phyloP scores from a whole-genome alignment of 2,329 filamentous ascomycete genomes.

The Aspergillus fructus region DNA sequence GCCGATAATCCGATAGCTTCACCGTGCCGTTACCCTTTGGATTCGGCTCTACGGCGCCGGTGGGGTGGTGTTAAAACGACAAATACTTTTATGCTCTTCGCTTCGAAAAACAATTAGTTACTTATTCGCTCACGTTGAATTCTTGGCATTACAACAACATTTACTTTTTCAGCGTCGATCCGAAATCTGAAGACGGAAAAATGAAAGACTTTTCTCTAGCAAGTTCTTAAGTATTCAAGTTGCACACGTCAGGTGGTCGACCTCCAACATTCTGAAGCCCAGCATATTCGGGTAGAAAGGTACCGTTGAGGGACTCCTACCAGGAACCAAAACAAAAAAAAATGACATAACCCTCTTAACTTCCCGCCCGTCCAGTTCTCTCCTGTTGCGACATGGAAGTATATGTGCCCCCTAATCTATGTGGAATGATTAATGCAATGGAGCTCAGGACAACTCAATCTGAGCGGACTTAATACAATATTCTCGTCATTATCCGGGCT shows the following conservation, averaged over 20 bases:
- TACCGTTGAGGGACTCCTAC: constrained; percentile 20
- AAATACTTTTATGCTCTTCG: background rate
- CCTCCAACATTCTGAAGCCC: background rate
- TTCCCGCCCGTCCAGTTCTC: background rate
- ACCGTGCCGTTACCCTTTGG: too few relatives aligned
- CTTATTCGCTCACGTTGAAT: background rate
- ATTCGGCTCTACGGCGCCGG: background rate
- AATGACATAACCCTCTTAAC: background rate
- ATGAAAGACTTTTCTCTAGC: background rate
- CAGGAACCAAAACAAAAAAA: background rate
- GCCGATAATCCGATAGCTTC: constrained; percentile 16
- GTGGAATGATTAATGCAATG: constrained; percentile 5
- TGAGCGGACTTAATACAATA: constrained; percentile 38
- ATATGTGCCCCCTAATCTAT: constrained; percentile 11
- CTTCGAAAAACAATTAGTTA: background rate
- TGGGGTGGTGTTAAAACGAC: background rate
- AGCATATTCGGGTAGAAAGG: constrained; percentile 10
- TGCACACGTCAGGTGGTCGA: background rate
- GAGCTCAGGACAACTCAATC: background rate
- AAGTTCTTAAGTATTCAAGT: background rate
- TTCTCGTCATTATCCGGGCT: constrained; percentile 49
- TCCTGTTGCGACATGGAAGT: background rate
- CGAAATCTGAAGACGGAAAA: background rate
- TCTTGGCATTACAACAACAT: background rate
- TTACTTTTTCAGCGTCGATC: background rate